A percentile compares a stretch with the other conserved stretches of the same genome.
phyloP scores from a whole-genome alignment of 139 green algal species.

The Tetratostichococcus sp. region DNA sequence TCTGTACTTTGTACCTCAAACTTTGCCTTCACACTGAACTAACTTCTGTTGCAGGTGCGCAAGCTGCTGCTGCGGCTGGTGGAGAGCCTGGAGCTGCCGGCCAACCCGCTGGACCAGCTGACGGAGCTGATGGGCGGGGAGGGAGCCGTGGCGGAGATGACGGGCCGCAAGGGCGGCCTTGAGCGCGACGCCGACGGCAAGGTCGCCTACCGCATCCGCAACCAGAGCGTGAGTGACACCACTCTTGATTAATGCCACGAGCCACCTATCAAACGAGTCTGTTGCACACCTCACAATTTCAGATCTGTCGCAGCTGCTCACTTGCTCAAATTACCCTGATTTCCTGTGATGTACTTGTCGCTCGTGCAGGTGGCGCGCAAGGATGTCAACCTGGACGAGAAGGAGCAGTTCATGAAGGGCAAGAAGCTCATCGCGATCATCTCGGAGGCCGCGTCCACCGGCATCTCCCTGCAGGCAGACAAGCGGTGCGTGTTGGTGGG shows the following conservation, averaged over 20 bases:
- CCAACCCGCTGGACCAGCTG: conserved; percentile 58
- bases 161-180: conserved; percentile 49
- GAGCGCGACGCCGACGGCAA: conserved; percentile 11
- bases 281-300: too few relatives aligned
- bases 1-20: too few relatives aligned
- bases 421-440: conserved; percentile 70
- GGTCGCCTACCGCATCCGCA: conserved; percentile 23
- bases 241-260: too few relatives aligned
- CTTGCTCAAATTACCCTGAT: neutral
- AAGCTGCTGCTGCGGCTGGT: conserved; percentile 41
- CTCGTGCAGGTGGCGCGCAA: conserved; percentile 21
- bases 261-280: too few relatives aligned
- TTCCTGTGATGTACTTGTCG: too few relatives aligned
- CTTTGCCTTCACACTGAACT: too few relatives aligned
- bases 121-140: conserved; percentile 56
- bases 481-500: conserved; percentile 16
- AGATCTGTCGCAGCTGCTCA: too few relatives aligned
- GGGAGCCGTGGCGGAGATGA: conserved; percentile 66
- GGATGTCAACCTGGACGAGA: conserved; percentile 56
- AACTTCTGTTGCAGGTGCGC: neutral
- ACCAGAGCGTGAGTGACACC: conserved; percentile 11
- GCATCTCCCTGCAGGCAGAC: conserved; percentile 80
- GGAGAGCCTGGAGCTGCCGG: conserved; percentile 40
- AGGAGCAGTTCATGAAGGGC: conserved; percentile 57
- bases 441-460: conserved; percentile 69